These are phyloP conservation scores for Entomortierella chlamydospora DNA, from an alignment of 192 early-diverging fungal genomes.

Conservation along the genomic window DNA sequence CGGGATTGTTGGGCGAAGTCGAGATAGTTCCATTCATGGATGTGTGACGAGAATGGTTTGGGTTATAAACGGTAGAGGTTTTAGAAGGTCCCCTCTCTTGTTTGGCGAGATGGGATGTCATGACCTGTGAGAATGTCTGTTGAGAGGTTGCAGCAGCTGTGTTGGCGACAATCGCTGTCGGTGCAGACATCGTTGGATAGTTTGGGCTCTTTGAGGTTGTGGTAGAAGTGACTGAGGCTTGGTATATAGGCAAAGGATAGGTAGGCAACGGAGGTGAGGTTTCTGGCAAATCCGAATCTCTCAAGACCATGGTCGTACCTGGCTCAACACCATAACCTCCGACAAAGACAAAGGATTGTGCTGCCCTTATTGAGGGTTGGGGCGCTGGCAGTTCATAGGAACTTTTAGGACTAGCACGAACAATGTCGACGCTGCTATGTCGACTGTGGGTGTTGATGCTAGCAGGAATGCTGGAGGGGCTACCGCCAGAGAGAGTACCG, in stretches of 20 bases:
- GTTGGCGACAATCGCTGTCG: neutral
- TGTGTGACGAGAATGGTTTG: neutral
- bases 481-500: neutral
- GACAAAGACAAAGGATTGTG: slow-evolving; percentile 25
- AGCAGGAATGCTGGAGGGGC: neutral
- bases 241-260: neutral
- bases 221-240: neutral
- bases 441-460: neutral
- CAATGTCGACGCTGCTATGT: neutral
- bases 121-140: slow-evolving; percentile 4
- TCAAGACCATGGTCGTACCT: slow-evolving; percentile 4
- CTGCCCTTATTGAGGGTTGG: neutral
- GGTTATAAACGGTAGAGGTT: neutral
- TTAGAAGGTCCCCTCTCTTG: neutral
- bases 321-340: slow-evolving; percentile 7
- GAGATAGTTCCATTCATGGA: neutral
- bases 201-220: no score
- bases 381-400: neutral
- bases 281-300: neutral
- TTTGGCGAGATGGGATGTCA: slow-evolving; percentile 4
- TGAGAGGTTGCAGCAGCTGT: neutral
- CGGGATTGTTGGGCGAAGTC: neutral
- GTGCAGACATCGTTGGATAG: no score
- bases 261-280: neutral
- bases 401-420: neutral